A percentile compares a stretch with the other conserved stretches of the same genome.
Evolutionary conservation across 345 rosid genomes (phyloP).

Genomic region (Linum trigynum): DNA sequence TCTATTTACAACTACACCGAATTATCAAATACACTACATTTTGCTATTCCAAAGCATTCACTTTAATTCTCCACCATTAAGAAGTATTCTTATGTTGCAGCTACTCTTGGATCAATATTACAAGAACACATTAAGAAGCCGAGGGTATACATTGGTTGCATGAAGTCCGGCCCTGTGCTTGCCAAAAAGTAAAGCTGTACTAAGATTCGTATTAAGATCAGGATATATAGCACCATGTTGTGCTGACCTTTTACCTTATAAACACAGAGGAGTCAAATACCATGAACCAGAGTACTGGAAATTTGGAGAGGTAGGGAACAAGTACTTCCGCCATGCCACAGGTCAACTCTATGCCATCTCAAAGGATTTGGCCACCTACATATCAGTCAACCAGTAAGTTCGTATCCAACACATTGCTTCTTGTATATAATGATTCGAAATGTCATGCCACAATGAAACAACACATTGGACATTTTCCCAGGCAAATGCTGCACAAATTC

Average conservation of each 20-base stretch:
- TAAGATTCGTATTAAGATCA: too few relatives aligned
- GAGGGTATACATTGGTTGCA: constrained; percentile 74
- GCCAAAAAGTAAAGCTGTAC: constrained; percentile 39
- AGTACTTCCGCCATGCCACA: constrained; percentile 78
- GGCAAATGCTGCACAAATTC: constrained; percentile 52
- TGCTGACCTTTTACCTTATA: background rate
- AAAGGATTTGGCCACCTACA: constrained; percentile 69
- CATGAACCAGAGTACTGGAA: constrained; percentile 92
- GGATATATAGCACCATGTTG: constrained; percentile 5
- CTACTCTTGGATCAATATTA: constrained; percentile 44
- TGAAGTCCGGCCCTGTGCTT: constrained; percentile 94
- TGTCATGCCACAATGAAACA: background rate
- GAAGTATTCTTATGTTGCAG: too few relatives aligned
- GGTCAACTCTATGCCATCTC: constrained; percentile 87
- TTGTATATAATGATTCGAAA: background rate
- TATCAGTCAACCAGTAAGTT: constrained; percentile 61
- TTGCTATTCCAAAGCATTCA: too few relatives aligned
- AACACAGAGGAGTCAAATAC: constrained; percentile 62
- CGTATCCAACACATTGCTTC: background rate
- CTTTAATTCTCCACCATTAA: too few relatives aligned
- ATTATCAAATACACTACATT: too few relatives aligned
- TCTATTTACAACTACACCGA: too few relatives aligned
- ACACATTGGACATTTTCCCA: constrained; percentile 12
- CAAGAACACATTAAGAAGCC: constrained; percentile 40
- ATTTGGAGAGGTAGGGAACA: constrained; percentile 69